These are phyloP conservation scores for Ceratocystis cacaofunesta DNA, from an alignment of 2,329 filamentous ascomycete genomes.

Conservation along the genomic window DNA sequence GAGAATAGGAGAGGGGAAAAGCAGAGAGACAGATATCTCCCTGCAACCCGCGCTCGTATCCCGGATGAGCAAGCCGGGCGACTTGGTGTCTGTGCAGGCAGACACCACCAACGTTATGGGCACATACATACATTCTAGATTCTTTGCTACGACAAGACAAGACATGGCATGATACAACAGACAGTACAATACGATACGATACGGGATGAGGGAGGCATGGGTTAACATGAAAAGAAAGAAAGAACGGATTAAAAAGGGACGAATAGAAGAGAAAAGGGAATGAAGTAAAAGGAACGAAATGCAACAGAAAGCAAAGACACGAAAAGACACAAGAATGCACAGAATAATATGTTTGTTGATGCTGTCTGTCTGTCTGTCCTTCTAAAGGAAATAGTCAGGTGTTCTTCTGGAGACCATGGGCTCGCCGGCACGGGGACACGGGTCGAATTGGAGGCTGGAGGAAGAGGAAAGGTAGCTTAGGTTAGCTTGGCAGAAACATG, in stretches of 20 bases:
- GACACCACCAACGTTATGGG: too few species aligned
- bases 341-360: not conserved
- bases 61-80: too few species aligned
- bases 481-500: too few species aligned
- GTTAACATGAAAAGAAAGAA: not conserved
- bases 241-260: not conserved
- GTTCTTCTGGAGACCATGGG: constrained; percentile 96
- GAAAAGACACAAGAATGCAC: not conserved
- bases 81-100: too few species aligned
- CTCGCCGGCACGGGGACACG: constrained; percentile 90
- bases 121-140: too few species aligned
- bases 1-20: too few species aligned
- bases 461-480: constrained; percentile 22
- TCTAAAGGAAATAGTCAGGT: constrained; percentile 94
- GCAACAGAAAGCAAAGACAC: too few species aligned
- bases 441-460: constrained; percentile 89
- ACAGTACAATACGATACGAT: too few species aligned
- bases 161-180: too few species aligned
- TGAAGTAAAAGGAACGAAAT: not conserved
- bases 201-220: not conserved
- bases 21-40: too few species aligned
- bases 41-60: too few species aligned
- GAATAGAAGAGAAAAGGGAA: not conserved
- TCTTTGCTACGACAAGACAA: too few species aligned
- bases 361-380: not conserved